Conservation (phyloP, 176 grass and related monocot genomes). For the Poa pratensis region DNA sequence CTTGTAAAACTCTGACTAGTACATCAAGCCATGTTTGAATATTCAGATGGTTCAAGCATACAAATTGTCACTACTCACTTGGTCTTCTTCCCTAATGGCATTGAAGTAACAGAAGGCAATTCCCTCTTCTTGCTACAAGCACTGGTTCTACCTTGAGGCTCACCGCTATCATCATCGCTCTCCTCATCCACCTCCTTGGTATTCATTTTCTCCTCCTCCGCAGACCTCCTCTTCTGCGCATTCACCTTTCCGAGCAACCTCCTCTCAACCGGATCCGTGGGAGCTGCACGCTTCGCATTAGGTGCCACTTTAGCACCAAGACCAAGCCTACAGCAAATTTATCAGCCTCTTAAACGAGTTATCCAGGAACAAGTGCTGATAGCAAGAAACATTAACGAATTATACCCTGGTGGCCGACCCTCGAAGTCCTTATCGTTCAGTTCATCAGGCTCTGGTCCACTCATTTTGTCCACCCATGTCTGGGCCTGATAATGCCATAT, state of each 20-base stretch:
- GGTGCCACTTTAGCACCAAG: conserved; percentile 74
- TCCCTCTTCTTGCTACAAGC: conserved; percentile 69
- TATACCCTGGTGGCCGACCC: conserved; percentile 59
- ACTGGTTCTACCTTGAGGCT: conserved; percentile 79
- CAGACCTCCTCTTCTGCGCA: conserved; percentile 58
- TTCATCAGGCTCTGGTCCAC: conserved; percentile 42
- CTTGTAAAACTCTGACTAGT: not conserved
- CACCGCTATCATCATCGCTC: conserved; percentile 56
- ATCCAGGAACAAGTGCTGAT: conserved; percentile 14
- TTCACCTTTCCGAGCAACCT: conserved; percentile 73
- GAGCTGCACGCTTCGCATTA: conserved; percentile 48
- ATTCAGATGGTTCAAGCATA: not conserved
- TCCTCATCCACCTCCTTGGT: conserved; percentile 40
- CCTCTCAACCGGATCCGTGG: conserved; percentile 62
- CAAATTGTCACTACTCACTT: conserved; percentile 48
- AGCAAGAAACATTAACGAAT: not conserved
- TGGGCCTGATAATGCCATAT: conserved; percentile 59
- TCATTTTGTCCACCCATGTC: conserved; percentile 89
- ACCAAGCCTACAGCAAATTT: conserved; percentile 59
- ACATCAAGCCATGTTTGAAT: not conserved
- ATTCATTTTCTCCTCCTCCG: conserved; percentile 53
- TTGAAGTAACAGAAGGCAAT: conserved; percentile 44
- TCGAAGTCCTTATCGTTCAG: conserved; percentile 57
- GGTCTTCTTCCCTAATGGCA: conserved; percentile 51
- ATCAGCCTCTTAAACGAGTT: not conserved